Conservation (phyloP, 345 rosid species). For the Anastatica hierochuntica region DNA sequence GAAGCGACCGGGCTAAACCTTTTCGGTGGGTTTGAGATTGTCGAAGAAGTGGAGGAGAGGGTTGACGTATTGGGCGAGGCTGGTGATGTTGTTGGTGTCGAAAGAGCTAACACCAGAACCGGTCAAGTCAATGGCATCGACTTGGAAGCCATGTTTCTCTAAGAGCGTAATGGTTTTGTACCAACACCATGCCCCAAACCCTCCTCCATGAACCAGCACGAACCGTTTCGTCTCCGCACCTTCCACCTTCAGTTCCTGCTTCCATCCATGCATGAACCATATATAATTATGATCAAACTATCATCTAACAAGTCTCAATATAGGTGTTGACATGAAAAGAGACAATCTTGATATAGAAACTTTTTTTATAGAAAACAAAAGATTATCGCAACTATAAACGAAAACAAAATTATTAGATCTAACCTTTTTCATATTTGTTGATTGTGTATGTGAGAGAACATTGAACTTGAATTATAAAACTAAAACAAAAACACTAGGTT, state of each 20-base stretch:
- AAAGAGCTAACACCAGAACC: slow-evolving; percentile 50
- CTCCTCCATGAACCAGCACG: slow-evolving; percentile 80
- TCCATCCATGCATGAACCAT: background rate
- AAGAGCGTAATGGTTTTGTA: slow-evolving; percentile 65
- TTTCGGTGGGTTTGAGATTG: slow-evolving; percentile 58
- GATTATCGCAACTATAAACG: too few species aligned
- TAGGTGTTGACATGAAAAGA: too few species aligned
- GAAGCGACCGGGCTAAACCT: slow-evolving; percentile 36
- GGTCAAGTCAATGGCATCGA: slow-evolving; percentile 52
- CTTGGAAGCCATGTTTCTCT: slow-evolving; percentile 43
- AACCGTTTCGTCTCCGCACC: slow-evolving; percentile 43
- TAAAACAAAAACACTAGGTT: too few species aligned
- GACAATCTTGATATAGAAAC: too few species aligned
- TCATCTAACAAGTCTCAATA: too few species aligned
- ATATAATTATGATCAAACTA: too few species aligned
- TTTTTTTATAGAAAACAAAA: too few species aligned
- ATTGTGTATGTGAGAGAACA: too few species aligned
- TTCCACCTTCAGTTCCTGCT: slow-evolving; percentile 31
- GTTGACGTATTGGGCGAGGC: slow-evolving; percentile 74
- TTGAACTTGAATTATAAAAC: too few species aligned
- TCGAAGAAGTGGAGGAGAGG: slow-evolving; percentile 75
- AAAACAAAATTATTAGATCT: too few species aligned
- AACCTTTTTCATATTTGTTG: too few species aligned
- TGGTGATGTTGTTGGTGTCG: slow-evolving; percentile 52
- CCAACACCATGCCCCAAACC: slow-evolving; percentile 92